Evolutionary conservation across 1,284 basidiomycete species (phyloP).

Genomic region (Nidula niveotomentosa): DNA sequence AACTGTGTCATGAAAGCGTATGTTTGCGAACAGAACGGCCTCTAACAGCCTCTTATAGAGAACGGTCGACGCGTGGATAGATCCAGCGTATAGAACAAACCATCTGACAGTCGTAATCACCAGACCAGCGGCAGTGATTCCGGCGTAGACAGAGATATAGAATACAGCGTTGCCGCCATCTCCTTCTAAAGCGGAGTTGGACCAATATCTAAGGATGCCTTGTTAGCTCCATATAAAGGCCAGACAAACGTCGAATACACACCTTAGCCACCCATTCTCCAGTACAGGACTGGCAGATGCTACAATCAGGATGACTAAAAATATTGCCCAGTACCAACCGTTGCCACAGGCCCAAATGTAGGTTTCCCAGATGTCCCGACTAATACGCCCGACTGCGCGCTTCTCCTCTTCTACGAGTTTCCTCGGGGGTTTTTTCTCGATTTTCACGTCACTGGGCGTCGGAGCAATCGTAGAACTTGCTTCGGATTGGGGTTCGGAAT

Average conservation of each 20-base stretch:
- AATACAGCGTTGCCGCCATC: constrained; percentile 31
- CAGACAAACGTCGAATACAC: constrained; percentile 13
- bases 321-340: constrained; percentile 71
- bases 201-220: constrained; percentile 55
- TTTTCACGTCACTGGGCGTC: constrained; percentile 1
- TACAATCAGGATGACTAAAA: constrained; percentile 56
- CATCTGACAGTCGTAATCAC: constrained; percentile 64
- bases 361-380: constrained; percentile 75
- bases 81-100: constrained; percentile 69
- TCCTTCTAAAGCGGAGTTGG: constrained; percentile 37
- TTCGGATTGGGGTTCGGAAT: neutral
- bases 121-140: constrained; percentile 45
- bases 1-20: constrained; percentile 93
- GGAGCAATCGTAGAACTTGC: constrained; percentile 36
- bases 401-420: constrained; percentile 47
- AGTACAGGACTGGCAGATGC: constrained; percentile 75
- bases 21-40: constrained; percentile 85
- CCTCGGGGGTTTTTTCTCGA: constrained; percentile 1
- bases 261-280: constrained; percentile 85
- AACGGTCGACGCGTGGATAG: constrained; percentile 32
- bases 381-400: constrained; percentile 82
- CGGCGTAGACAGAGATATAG: constrained; percentile 80
- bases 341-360: constrained; percentile 78
- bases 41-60: constrained; percentile 66
- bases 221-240: no score